Evolutionary conservation across 2,329 filamentous ascomycete genomes (phyloP), one percentile per base, ranked within the genome.

Genomic region (Penicillium janthinellum): DNA sequence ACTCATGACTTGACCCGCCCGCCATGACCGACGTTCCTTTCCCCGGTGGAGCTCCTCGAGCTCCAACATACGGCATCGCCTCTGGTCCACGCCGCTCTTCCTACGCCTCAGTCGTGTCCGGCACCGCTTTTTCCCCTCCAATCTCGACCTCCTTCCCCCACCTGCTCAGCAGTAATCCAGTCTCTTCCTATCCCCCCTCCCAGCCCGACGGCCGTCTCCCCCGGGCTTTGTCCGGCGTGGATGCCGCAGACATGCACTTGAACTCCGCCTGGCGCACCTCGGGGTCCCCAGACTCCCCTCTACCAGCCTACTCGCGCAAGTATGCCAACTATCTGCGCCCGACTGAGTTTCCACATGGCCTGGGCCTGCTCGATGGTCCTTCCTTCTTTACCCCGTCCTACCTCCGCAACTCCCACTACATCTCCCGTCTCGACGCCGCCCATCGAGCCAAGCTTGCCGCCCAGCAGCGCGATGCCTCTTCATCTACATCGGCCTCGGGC

Each of bases 321-420:
- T 81, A 79, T 66, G 77, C 73, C 51, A 70, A 71, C 58, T 68
- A 73, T 58, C 61, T 73, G 35, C 70, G 67, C 44, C 69, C 71
- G 53, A 66, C 70, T 51, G 70, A 71, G 12, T 67, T 70, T 53
- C 60, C 66, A 38, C 66, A 69, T 39, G 63, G 58, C 49, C 63
- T 69, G 42, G 64, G 62, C 47, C 61, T 69, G 68, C 68, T 58
- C 70, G 75, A 63, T 65, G 71, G 42, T 45, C 70, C 65, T 64
- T 69, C 76, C 59, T 94, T 94, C 81, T 92, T 96, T 75, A 84
- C 88, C 11, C 94, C 94, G 0, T 92, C 91, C 5, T 97, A 97
- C 77, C 84, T 98, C 47, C 82, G 83, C 66, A 86, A 86, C 41
- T 94, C 92, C 14, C 86, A 87, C 70, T 93, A 96, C 75, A 86